Conservation (phyloP, 768 basidiomycete genomes). For the Amanita rubescens region DNA sequence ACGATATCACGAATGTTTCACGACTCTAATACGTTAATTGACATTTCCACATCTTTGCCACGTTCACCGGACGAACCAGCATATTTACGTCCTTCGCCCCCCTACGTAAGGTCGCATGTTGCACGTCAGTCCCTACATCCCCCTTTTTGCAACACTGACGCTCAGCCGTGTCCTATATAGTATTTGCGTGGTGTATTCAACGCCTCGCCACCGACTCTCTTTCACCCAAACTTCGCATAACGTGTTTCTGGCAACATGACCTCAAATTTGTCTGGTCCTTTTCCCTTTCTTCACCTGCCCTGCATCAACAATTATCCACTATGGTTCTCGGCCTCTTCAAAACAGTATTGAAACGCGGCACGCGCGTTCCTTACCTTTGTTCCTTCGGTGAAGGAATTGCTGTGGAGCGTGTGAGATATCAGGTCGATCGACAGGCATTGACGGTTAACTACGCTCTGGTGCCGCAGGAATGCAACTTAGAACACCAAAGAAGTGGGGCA, state of each 20-base stretch:
- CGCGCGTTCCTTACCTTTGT: conserved; percentile 63
- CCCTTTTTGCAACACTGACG: conserved; percentile 7
- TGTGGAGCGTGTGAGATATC: conserved; percentile 73
- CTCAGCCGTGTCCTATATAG: conserved; percentile 25
- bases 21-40: conserved; percentile 77
- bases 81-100: conserved; percentile 86
- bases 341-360: conserved; percentile 69
- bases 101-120: conserved; percentile 86
- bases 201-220: conserved; percentile 33
- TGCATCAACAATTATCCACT: conserved; percentile 78
- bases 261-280: conserved; percentile 83
- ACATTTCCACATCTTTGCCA: conserved; percentile 90
- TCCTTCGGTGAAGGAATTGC: conserved; percentile 80
- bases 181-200: conserved; percentile 95
- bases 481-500: conserved; percentile 45
- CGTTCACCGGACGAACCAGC: conserved; percentile 86
- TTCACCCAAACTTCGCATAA: conserved; percentile 53
- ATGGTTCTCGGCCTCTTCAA: conserved; percentile 80
- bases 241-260: conserved; percentile 95
- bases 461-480: conserved; percentile 49
- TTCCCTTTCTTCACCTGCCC: conserved; percentile 45
- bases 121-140: conserved; percentile 35
- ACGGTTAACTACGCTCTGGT: conserved; percentile 80
- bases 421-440: conserved; percentile 76
- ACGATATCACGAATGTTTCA: conserved; percentile 85